These are phyloP conservation scores for Pterulicium gracile DNA, from an alignment of 1,284 basidiomycete genomes.

Conservation along the genomic window DNA sequence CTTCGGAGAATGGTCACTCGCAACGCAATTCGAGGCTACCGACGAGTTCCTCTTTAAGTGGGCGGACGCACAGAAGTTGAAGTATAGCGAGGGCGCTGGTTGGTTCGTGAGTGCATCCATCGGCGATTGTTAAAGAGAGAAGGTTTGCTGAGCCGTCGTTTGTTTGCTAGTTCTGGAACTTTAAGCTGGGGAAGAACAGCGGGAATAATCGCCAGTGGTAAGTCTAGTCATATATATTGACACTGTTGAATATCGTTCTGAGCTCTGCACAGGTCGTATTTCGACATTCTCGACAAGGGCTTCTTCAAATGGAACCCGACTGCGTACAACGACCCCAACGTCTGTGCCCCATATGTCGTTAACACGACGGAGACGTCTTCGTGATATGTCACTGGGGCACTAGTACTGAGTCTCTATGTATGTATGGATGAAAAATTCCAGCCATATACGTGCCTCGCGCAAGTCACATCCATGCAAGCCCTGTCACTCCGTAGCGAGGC, in stretches of 20 bases:
- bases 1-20: slow-evolving; percentile 34
- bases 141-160: background rate
- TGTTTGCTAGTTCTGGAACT: background rate
- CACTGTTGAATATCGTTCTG: background rate
- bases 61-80: slow-evolving; percentile 36
- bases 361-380: too few relatives aligned
- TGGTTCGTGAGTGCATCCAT: slow-evolving; percentile 22
- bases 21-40: slow-evolving; percentile 21
- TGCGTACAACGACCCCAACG: slow-evolving; percentile 22
- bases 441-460: too few relatives aligned
- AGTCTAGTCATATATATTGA: background rate
- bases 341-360: slow-evolving; percentile 30
- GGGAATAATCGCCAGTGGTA: background rate
- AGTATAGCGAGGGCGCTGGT: slow-evolving; percentile 25
- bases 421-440: too few relatives aligned
- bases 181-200: background rate
- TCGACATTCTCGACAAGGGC: background rate
- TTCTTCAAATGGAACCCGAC: slow-evolving; percentile 29
- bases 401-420: too few relatives aligned
- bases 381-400: too few relatives aligned
- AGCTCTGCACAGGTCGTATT: background rate
- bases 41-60: slow-evolving; percentile 28
- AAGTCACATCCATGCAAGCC: too few relatives aligned
- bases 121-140: slow-evolving; percentile 12
- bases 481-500: too few relatives aligned